phyloP scores from a whole-genome alignment of 495 filamentous ascomycete species.

The Hypoxylon cercidicola region DNA sequence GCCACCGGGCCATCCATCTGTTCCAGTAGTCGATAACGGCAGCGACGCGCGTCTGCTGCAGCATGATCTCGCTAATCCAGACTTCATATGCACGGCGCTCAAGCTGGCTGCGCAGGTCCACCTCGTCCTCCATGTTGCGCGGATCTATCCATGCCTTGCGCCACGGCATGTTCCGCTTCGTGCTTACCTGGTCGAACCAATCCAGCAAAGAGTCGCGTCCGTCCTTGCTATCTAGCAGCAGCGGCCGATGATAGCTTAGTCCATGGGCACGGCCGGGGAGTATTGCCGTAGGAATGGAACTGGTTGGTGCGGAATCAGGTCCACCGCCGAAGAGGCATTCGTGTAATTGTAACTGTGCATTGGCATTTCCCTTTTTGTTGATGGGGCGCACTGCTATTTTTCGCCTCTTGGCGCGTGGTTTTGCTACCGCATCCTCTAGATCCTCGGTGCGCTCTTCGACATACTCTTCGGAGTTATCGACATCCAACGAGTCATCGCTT shows the following conservation, averaged over 20 bases:
- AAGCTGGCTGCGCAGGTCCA: constrained; percentile 37
- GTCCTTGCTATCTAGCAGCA: constrained; percentile 48
- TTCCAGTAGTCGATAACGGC: constrained; percentile 56
- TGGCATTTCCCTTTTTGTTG: constrained; percentile 14
- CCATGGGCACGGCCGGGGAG: constrained; percentile 29
- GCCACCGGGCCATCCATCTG: constrained; percentile 58
- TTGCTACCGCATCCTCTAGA: neutral
- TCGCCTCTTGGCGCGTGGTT: constrained; percentile 25
- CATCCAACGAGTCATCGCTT: constrained; percentile 18
- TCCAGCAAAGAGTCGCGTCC: constrained; percentile 45
- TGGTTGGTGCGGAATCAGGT: neutral
- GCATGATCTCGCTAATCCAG: constrained; percentile 63
- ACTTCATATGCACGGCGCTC: constrained; percentile 60
- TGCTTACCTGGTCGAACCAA: constrained; percentile 53
- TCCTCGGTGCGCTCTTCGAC: neutral
- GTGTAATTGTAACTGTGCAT: constrained; percentile 19
- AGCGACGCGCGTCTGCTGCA: constrained; percentile 62
- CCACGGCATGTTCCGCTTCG: constrained; percentile 58
- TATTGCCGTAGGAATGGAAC: too few relatives aligned
- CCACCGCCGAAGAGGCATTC: constrained; percentile 14
- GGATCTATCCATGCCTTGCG: constrained; percentile 55
- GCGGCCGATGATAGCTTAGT: constrained; percentile 53
- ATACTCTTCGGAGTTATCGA: constrained; percentile 13
- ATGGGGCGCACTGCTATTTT: constrained; percentile 14
- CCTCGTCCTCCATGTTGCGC: neutral